Base-by-base conservation (phyloP, 2,329 filamentous ascomycete genomes). In the Pleoardoris graminearum region DNA sequence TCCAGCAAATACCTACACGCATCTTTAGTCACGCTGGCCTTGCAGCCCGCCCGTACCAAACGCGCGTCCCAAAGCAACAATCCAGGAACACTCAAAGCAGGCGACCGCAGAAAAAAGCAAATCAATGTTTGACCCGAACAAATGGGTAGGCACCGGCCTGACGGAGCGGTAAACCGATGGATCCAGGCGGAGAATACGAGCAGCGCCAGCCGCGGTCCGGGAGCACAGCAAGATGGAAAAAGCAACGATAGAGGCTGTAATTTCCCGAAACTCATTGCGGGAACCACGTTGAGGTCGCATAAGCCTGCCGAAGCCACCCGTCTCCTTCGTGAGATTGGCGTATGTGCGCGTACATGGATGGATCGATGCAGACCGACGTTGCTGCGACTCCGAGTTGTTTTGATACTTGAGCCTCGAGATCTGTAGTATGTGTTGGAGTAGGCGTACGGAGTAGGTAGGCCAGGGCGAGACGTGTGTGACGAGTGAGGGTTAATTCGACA, bases 221-320 rank as follows among this genome's bases (percentile, higher is more conserved):
- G 21, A 21, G 12, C 16, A 16, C 5, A 17, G 27, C n/a, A 21
- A 37, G 29, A 49, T 17, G 17, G 16, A 44, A 46, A 51, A 43
- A 45, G 22, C 12, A 51, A 29, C 11, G 22, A 38, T 25, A 23
- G 33, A 39, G 36, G 19, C 17, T 29, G 22, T 23, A 23, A 38
- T 33, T 36, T n/a, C 48, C 38, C 32, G 39, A 44, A 23, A 16
- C 36, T 25, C 29, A n/a, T 29, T 38, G 30, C 14, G 17, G 16
- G 49, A 22, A 32, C 23, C 55, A 58, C 53, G 55, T 58, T 60
- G 45, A 50, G 12, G 47, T 42, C 54, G 57, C 58, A 58, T 58
- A 59, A 59, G 58, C 58, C 58, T 55, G 53, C 58, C 58, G 58
- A 50, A 57, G 58, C 58, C 58, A 61, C 58, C 51, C 58, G 53